These are phyloP conservation scores for Xylaria sp. DNA, from an alignment of 2,329 filamentous ascomycete genomes.

Conservation along the genomic window DNA sequence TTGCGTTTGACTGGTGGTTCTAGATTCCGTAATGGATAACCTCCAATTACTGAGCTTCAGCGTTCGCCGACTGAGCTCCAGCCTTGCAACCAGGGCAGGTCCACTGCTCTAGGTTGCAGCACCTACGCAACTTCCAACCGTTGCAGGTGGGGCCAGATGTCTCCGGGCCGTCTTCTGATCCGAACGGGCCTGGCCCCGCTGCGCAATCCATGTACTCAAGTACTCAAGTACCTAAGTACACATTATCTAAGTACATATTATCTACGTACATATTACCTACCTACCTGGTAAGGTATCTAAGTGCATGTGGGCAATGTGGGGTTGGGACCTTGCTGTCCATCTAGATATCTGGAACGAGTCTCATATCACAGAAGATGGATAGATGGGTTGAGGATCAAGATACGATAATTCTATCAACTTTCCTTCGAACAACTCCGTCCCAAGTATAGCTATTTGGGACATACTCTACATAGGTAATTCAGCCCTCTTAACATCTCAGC, in stretches of 20 bases:
- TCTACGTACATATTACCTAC: too few relatives aligned
- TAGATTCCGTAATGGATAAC: too few relatives aligned
- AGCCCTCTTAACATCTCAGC: background rate
- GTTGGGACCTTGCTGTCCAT: too few relatives aligned
- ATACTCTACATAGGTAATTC: background rate
- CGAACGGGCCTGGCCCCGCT: too few relatives aligned
- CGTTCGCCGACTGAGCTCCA: background rate
- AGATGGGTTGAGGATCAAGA: background rate
- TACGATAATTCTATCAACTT: background rate
- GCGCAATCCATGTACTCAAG: too few relatives aligned
- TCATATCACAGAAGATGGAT: too few relatives aligned
- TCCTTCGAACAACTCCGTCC: too few relatives aligned
- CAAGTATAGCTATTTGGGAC: background rate
- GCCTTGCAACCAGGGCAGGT: background rate
- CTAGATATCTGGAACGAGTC: too few relatives aligned
- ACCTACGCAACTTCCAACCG: background rate
- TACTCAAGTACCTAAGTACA: background rate
- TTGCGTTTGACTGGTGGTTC: background rate
- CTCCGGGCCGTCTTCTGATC: background rate
- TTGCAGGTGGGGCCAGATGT: too few relatives aligned
- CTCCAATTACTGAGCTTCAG: background rate
- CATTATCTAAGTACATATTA: too few relatives aligned
- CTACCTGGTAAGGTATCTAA: too few relatives aligned
- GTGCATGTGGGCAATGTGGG: too few relatives aligned
- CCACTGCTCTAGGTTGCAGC: background rate